A percentile compares a stretch with the other conserved stretches of the same genome.
These are phyloP conservation scores for Triticum timopheevii DNA, from an alignment of 176 grass and related monocot species.

Conservation along the genomic window DNA sequence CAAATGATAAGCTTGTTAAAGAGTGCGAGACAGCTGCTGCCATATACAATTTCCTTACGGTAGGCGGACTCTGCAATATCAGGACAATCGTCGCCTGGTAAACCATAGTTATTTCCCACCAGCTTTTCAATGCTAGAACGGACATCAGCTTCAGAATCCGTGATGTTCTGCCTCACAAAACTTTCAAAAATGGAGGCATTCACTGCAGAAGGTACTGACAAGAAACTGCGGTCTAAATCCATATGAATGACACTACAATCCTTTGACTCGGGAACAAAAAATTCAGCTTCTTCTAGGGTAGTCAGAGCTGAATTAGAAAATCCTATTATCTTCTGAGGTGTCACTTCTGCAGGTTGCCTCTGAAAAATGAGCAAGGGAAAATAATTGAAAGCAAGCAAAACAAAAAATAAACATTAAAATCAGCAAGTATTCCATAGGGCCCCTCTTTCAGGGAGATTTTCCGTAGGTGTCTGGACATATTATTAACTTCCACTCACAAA, in stretches of 20 bases:
- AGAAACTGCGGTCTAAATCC: constrained; percentile 81
- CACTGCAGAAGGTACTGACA: constrained; percentile 67
- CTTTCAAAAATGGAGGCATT: constrained; percentile 86
- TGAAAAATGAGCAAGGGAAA: constrained; percentile 36
- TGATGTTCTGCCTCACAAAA: constrained; percentile 90
- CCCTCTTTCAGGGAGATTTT: background rate
- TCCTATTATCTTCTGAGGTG: constrained; percentile 68
- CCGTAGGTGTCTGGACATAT: background rate
- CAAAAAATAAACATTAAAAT: background rate
- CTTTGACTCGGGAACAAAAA: constrained; percentile 47
- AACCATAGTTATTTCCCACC: constrained; percentile 70
- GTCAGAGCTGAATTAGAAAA: constrained; percentile 71
- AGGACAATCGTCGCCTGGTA: constrained; percentile 43
- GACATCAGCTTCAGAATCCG: constrained; percentile 80
- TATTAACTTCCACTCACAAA: background rate
- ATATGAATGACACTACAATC: constrained; percentile 65
- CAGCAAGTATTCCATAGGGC: background rate
- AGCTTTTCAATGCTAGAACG: constrained; percentile 62
- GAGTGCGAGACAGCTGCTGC: constrained; percentile 72
- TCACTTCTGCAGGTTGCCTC: constrained; percentile 63
- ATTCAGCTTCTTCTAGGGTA: constrained; percentile 75
- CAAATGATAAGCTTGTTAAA: constrained; percentile 91
- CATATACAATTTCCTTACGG: constrained; percentile 54
- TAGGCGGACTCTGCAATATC: background rate
- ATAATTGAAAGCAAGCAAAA: background rate